Base-by-base conservation (phyloP, 169 alveolate genomes). In the Plasmodium malariae region DNA sequence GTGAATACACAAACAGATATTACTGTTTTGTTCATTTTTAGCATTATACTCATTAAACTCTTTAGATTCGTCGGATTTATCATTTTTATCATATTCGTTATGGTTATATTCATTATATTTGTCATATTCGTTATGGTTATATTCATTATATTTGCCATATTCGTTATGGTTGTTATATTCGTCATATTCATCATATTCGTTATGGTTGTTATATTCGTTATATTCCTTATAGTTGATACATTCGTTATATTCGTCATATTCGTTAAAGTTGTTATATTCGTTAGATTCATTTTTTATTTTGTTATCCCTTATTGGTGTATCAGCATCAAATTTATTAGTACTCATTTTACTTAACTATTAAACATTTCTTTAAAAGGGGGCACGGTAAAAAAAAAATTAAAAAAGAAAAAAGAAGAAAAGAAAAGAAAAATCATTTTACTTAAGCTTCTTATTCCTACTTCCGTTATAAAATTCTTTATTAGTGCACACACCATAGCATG, bases 281-380 rank as follows among this genome's bases (percentile, higher is more conserved):
- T 32, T 60, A 37, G 55, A 72, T n/a, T 43, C 70, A 9, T 49
- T 70, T 49, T 63, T 63, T 32, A 80, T 55, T 37, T 45, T 30
- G 67, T 80, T 28, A 55, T 51, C 59, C 14, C 51, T 67, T 43
- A 51, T 43, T 26, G 55, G 32, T 59, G 67, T 37, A 9, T 17
- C 32, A 36, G 63, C 49, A 65, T 57, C 67, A 49, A 65, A 34
- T 80, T 67, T 80, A 43, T 55, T 65, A 70, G 24, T 65, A 69
- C 36, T 45, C 90, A 80, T 80, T 65, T 63, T 80, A 69, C 40
- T 43, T 36, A 28, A 80, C 49, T 80, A 51, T 28, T 45, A 26
- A 68, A 26, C 49, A 49, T 65, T 80, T 80, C 37, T 43, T 80
- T 65, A 36, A 19, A 62, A 62, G 43, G 43, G 12, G 48, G 21